Conservation (phyloP, 2,329 filamentous ascomycete species). For the Teratosphaeria gauchensis region DNA sequence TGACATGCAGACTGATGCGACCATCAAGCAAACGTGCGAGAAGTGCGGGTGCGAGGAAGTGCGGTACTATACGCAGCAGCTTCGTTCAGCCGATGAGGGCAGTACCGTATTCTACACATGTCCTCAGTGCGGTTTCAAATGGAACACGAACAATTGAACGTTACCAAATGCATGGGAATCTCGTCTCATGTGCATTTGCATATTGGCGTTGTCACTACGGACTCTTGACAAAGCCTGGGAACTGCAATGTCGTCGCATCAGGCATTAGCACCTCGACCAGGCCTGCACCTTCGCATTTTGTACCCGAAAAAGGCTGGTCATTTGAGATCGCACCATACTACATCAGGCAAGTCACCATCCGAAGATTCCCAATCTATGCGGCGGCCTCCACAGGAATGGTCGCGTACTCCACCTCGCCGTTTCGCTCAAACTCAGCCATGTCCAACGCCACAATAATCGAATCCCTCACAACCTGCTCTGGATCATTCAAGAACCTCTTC, state of each 20-base stretch:
- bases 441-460: conserved; percentile 92
- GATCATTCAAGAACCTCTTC: conserved; percentile 75
- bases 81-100: conserved; percentile 90
- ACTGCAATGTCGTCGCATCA: too few relatives aligned
- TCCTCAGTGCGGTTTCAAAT: conserved; percentile 68
- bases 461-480: conserved; percentile 86
- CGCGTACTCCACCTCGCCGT: conserved; percentile 81
- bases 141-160: conserved; percentile 53
- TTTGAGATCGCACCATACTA: not conserved
- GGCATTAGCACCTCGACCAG: too few relatives aligned
- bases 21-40: conserved; percentile 60
- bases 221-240: not conserved
- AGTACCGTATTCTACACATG: conserved; percentile 86
- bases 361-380: conserved; percentile 2
- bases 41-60: conserved; percentile 77
- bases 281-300: too few relatives aligned
- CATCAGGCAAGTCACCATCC: not conserved
- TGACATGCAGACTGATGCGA: conserved; percentile 53
- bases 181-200: too few relatives aligned
- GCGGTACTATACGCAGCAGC: conserved; percentile 72
- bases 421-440: conserved; percentile 95
- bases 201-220: not conserved
- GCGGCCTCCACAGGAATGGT: conserved; percentile 53
- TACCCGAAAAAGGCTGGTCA: too few relatives aligned
- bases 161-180: not conserved